A percentile compares a stretch with the other conserved stretches of the same genome.
Conservation (phyloP, 495 filamentous ascomycete genomes). For the Cryomyces antarcticus region DNA sequence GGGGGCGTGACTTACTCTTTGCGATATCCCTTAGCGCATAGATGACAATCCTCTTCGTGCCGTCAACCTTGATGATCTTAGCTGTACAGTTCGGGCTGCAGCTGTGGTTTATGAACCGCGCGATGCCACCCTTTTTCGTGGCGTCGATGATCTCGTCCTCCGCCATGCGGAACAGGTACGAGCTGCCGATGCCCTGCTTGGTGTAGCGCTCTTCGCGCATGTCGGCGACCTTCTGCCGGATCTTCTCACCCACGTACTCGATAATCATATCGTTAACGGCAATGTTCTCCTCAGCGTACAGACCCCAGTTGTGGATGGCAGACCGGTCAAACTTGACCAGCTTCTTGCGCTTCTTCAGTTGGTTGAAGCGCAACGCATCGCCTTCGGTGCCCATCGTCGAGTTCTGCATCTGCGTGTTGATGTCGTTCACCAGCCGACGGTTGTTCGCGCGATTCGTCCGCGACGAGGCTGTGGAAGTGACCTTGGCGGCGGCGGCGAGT, state of each 20-base stretch:
- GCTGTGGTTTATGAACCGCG: constrained; percentile 96
- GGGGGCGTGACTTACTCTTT: constrained; percentile 53
- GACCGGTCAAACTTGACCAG: constrained; percentile 94
- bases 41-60: constrained; percentile 97
- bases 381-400: constrained; percentile 41
- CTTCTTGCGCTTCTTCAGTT: constrained; percentile 98
- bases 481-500: constrained; percentile 50
- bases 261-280: constrained; percentile 98
- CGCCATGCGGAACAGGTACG: constrained; percentile 94
- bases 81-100: constrained; percentile 97
- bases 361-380: constrained; percentile 89
- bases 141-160: constrained; percentile 96
- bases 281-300: constrained; percentile 96
- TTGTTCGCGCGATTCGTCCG: constrained; percentile 88
- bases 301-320: constrained; percentile 95
- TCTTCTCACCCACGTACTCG: constrained; percentile 96
- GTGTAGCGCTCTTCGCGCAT: constrained; percentile 80
- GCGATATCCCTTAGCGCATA: constrained; percentile 90
- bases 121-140: constrained; percentile 95
- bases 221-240: constrained; percentile 88
- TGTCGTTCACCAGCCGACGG: constrained; percentile 76
- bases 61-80: constrained; percentile 98
- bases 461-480: constrained; percentile 56
- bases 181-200: constrained; percentile 90
- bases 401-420: constrained; percentile 81